Conservation (phyloP, 805 yeast genomes). For the Metschnikowia noctiluminum region DNA sequence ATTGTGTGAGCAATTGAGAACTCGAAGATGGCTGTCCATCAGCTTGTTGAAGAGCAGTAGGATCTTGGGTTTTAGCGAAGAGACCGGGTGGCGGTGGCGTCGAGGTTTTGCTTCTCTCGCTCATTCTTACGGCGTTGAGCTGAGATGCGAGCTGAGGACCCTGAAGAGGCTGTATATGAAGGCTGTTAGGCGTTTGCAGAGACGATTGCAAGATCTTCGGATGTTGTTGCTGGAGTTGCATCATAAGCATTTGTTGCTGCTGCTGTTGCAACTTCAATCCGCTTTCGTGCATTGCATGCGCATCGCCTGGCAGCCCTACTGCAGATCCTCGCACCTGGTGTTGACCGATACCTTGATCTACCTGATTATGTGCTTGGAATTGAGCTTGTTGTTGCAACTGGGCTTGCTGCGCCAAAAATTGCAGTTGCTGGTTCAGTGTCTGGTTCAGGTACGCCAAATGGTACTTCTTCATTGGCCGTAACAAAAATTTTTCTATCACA, state of each 20-base stretch:
- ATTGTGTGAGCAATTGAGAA: constrained; percentile 77
- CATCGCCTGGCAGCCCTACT: not conserved
- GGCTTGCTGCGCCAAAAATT: constrained; percentile 25
- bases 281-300: not conserved
- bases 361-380: constrained; percentile 22
- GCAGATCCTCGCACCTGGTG: constrained; percentile 5
- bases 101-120: constrained; percentile 38
- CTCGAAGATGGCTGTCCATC: constrained; percentile 48
- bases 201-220: not conserved
- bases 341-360: constrained; percentile 13
- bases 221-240: constrained; percentile 15
- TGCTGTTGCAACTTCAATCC: not conserved
- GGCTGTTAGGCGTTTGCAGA: constrained; percentile 2
- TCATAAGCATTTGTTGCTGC: constrained; percentile 12
- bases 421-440: constrained; percentile 33
- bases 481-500: constrained; percentile 39
- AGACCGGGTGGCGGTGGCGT: constrained; percentile 79
- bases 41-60: constrained; percentile 6
- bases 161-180: constrained; percentile 3
- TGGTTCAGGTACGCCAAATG: constrained; percentile 45
- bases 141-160: constrained; percentile 18
- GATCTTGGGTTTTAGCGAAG: constrained; percentile 28
- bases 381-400: constrained; percentile 29
- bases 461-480: constrained; percentile 42
- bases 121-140: constrained; percentile 26